These are phyloP conservation scores for Spiraea crenata DNA, from an alignment of 331 rosid genomes.

Conservation along the genomic window DNA sequence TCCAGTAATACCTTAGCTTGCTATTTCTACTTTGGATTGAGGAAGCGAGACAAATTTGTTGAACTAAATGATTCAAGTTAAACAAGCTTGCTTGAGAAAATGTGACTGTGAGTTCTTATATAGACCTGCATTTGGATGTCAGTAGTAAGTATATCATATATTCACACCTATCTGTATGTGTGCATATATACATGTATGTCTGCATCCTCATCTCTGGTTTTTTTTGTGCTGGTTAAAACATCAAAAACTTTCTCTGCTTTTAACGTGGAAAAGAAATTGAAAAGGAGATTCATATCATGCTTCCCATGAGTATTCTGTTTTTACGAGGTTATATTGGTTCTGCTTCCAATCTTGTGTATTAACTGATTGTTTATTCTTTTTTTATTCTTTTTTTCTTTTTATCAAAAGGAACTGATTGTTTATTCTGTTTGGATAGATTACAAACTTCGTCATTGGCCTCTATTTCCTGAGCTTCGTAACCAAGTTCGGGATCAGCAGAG, in stretches of 20 bases:
- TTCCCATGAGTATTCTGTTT: background rate
- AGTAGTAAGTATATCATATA: too few relatives aligned
- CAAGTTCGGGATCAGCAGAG: conserved; percentile 86
- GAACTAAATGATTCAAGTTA: background rate
- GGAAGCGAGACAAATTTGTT: background rate
- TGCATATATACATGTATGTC: background rate
- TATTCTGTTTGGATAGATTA: conserved; percentile 52
- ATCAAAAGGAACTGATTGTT: background rate
- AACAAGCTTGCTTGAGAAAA: background rate
- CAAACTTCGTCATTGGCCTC: conserved; percentile 88
- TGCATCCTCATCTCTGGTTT: too few relatives aligned
- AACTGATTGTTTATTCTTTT: conserved; percentile 8
- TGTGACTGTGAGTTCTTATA: background rate
- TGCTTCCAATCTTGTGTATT: conserved; percentile 1
- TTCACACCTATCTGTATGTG: background rate
- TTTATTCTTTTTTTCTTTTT: background rate
- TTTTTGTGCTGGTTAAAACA: background rate
- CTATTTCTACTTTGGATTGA: background rate
- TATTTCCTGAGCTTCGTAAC: conserved; percentile 88
- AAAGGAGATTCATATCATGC: background rate
- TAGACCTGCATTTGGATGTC: background rate
- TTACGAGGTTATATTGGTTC: background rate
- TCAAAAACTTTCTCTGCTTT: background rate
- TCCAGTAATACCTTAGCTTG: background rate
- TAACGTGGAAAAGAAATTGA: background rate